Base-by-base conservation (phyloP, 2,329 filamentous ascomycete species). In the Aureobasidium pullulans region DNA sequence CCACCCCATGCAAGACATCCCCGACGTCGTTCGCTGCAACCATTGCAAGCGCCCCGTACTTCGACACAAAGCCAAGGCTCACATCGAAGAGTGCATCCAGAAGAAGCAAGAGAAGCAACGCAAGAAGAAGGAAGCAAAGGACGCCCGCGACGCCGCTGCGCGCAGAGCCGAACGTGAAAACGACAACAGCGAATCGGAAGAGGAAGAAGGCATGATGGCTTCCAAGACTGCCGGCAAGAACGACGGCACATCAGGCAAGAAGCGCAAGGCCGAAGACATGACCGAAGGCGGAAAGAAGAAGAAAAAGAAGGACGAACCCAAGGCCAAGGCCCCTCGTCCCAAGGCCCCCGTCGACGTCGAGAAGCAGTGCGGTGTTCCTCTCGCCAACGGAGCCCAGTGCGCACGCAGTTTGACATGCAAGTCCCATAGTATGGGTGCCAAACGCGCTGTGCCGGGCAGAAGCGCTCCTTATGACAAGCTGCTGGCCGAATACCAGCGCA, bases 291-390 rank as follows among this genome's bases (percentile, higher is more conserved):
- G 82, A 10, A 82, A 84, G 62, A 95, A 95, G 79, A 96, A 95
- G 78, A 95, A 96, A 78, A 71, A 71, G 63, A 71, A 72, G 57
- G 68, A 70, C 34, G 68, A 70, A 23, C 61, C 64, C 5, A 72
- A 72, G 57, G 62, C 87, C 10, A 96, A 95, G 72, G 80, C 82
- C 1, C 81, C 88, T 0, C 94, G 94, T 67, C 86, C 88, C 0
- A 96, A 94, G 78, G 90, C 90, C 0, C 91, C 91, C 3, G 91
- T 96, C 46, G 91, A 96, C 72, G 91, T 96, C 23, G 91, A 96
- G 76, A 85, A 89, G 66, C 91, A 96, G 74, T 96, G 91, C 69
- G 91, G 91, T 79, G 91, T 96, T 36, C 81, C 87, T 50, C 78
- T 96, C 57, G 84, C 89, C 0, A 93, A 94, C 68, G 90, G 91